Evolutionary conservation across 495 filamentous ascomycete species (phyloP).

Genomic region (Tetracladium marchalianum): DNA sequence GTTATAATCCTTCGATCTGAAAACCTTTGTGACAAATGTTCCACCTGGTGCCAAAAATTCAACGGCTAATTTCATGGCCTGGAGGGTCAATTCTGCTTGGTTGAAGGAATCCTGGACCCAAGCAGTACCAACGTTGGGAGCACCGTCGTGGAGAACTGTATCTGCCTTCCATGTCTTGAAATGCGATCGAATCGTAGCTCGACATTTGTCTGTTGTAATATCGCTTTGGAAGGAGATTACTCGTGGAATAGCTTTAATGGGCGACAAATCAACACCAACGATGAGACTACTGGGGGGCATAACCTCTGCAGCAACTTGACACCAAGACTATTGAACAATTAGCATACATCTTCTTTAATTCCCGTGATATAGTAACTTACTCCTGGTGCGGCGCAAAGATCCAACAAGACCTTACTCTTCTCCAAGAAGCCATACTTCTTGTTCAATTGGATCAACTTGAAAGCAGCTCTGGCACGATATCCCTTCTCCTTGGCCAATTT

Average conservation of each 20-base stretch:
- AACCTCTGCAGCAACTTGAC: conserved; percentile 91
- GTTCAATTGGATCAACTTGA: conserved; percentile 98
- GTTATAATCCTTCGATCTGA: conserved; percentile 97
- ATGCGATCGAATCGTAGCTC: conserved; percentile 81
- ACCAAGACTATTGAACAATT: conserved; percentile 64
- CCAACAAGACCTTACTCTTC: conserved; percentile 87
- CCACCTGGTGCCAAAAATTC: conserved; percentile 88
- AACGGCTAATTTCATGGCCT: conserved; percentile 85
- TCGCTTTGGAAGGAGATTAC: conserved; percentile 94
- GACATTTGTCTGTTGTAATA: conserved; percentile 95
- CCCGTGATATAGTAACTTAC: conserved; percentile 37
- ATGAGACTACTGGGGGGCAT: conserved; percentile 90
- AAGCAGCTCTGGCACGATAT: conserved; percentile 90
- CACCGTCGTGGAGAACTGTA: conserved; percentile 94
- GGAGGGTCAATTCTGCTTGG: conserved; percentile 88
- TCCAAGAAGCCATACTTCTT: conserved; percentile 98
- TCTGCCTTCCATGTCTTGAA: conserved; percentile 97
- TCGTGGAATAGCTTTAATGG: conserved; percentile 91
- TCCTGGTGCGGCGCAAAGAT: conserved; percentile 95
- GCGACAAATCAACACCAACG: conserved; percentile 87
- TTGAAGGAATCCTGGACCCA: conserved; percentile 99
- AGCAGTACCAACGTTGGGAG: conserved; percentile 93
- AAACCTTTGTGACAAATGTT: conserved; percentile 95
- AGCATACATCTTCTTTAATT: conserved; percentile 13
- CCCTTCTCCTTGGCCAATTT: conserved; percentile 97